These are phyloP conservation scores for Coemansia sp. DNA, from an alignment of 192 early-diverging fungal genomes.

Conservation along the genomic window DNA sequence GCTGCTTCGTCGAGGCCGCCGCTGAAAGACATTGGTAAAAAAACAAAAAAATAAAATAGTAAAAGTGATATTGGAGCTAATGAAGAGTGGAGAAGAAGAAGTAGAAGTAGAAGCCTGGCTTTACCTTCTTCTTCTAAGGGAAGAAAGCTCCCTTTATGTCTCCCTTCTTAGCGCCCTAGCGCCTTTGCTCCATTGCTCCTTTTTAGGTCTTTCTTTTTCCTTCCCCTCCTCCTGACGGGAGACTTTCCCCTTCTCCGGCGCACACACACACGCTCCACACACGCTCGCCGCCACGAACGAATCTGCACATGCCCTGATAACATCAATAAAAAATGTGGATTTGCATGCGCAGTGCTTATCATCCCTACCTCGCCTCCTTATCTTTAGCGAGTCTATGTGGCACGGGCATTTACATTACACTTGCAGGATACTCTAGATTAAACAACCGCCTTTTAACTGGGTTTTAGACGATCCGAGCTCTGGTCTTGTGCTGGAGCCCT, in stretches of 20 bases:
- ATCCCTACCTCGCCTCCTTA: not conserved
- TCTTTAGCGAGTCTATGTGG: not conserved
- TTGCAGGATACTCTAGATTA: not conserved
- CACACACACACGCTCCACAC: too few relatives aligned
- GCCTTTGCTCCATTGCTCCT: too few relatives aligned
- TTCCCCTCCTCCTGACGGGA: too few relatives aligned
- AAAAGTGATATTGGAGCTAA: not conserved
- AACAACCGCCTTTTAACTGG: not conserved
- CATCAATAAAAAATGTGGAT: not conserved
- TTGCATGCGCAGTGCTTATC: not conserved
- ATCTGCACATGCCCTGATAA: not conserved
- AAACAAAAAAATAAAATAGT: not conserved
- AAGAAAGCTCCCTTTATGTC: too few relatives aligned
- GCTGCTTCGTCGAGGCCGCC: slow-evolving; percentile 55
- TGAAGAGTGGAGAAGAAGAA: slow-evolving; percentile 5
- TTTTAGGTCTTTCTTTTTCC: too few relatives aligned
- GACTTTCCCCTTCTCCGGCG: too few relatives aligned
- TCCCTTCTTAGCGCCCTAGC: too few relatives aligned
- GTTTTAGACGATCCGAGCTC: too few relatives aligned
- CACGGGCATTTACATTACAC: not conserved
- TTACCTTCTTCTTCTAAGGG: too few relatives aligned
- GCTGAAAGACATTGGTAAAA: slow-evolving; percentile 45
- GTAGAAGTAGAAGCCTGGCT: not conserved
- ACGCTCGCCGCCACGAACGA: not conserved
- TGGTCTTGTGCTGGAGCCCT: too few relatives aligned